These are phyloP conservation scores for Lathyrus sativus DNA, from an alignment of 306 rosid genomes.

Conservation along the genomic window DNA sequence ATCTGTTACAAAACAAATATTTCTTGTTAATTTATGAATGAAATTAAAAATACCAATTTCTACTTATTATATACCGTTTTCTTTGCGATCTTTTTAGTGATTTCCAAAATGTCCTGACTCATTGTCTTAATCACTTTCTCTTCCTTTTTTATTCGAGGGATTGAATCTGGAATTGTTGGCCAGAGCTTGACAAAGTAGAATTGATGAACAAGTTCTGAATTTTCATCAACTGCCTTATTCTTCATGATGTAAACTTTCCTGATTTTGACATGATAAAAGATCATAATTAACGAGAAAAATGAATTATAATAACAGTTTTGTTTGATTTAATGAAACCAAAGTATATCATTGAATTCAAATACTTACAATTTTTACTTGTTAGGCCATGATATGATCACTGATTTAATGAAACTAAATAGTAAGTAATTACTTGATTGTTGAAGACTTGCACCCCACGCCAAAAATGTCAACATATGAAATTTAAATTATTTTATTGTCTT, in stretches of 20 bases:
- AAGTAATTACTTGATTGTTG: not conserved
- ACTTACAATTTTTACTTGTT: not conserved
- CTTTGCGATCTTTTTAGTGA: conserved; percentile 14
- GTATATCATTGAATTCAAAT: not conserved
- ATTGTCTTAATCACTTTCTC: conserved; percentile 10
- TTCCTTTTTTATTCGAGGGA: conserved; percentile 26
- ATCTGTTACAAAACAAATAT: conserved; percentile 27
- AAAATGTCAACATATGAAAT: conserved; percentile 19
- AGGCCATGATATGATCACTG: not conserved
- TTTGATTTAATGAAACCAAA: too few species aligned
- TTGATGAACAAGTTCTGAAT: conserved; percentile 28
- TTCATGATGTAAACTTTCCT: not conserved
- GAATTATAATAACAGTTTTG: not conserved
- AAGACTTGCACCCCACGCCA: conserved; percentile 39
- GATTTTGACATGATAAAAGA: not conserved
- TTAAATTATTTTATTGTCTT: too few species aligned
- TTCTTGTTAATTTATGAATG: not conserved
- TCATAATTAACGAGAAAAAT: not conserved
- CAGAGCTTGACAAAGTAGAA: conserved; percentile 36
- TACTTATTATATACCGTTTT: conserved; percentile 15
- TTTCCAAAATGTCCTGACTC: not conserved
- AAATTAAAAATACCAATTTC: not conserved
- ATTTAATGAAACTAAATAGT: not conserved
- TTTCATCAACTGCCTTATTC: conserved; percentile 4
- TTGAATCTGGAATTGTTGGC: conserved; percentile 33